A percentile compares a stretch with the other conserved stretches of the same genome.
phyloP scores from a whole-genome alignment of 2,329 filamentous ascomycete genomes.

The Ustulina deusta region DNA sequence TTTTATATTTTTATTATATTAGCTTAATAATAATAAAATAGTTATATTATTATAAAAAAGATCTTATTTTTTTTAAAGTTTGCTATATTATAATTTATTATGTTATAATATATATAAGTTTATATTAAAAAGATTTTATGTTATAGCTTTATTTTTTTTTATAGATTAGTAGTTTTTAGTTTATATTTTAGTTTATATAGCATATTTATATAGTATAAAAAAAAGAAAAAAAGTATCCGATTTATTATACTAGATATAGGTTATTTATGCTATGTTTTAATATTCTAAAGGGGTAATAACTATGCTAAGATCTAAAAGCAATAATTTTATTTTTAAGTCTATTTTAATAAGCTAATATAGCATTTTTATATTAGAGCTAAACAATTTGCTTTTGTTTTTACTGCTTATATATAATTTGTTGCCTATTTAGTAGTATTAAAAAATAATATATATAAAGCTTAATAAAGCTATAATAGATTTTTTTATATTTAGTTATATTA shows the following conservation, averaged over 20 bases:
- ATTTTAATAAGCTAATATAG: background rate
- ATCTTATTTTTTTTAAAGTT: background rate
- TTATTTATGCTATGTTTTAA: background rate
- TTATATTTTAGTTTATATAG: background rate
- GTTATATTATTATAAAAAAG: background rate
- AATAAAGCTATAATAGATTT: background rate
- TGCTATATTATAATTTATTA: background rate
- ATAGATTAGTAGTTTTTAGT: background rate
- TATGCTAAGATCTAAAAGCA: background rate
- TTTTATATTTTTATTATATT: background rate
- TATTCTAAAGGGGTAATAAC: background rate
- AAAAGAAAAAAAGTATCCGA: no score
- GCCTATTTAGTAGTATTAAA: background rate
- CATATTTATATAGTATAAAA: background rate
- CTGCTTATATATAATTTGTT: background rate
- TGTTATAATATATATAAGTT: background rate
- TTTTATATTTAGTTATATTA: background rate
- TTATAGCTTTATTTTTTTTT: conserved; percentile 1
- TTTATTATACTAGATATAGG: no score
- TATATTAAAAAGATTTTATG: background rate
- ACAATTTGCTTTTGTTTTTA: conserved; percentile 2
- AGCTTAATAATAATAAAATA: no score
- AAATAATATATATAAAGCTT: conserved; percentile 8
- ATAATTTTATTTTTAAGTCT: background rate
- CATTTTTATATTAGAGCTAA: background rate